Base-by-base conservation (phyloP, 2,329 filamentous ascomycete genomes). In the Aspergillus pseudoviridinutans region DNA sequence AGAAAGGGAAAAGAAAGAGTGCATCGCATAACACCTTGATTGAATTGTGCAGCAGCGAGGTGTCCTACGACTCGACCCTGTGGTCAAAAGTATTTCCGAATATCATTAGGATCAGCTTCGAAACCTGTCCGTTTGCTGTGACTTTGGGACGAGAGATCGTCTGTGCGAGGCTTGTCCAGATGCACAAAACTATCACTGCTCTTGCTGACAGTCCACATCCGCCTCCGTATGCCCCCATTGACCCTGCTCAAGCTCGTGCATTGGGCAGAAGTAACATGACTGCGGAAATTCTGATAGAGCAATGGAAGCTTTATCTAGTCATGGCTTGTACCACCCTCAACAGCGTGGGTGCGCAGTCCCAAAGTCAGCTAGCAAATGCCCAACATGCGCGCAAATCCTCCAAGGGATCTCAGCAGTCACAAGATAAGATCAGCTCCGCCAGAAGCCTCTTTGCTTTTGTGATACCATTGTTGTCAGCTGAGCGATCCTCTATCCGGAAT, bases 71-170 rank as follows among this genome's bases (percentile, higher is more conserved):
- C 71, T 88, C 91, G 2, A 96, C 92, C 0, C 78, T 99, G 12
- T 99, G 94, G 94, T 95, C 94, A 77, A 99, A 97, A 70, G 88
- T 97, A 20, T 99, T 99, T 68, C 95, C 94, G 3, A 97, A 97
- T 68, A 82, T 99, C 32, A 90, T 99, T 56, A 86, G 91, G 10
- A 88, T 96, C 64, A 91, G 92, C 58, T 95, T 91, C 68, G 91
- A 97, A 64, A 89, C 89, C 58, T 99, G 93, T 66, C 90, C 91
- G 0, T 92, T 96, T 66, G 92, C 93, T 2, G 90, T 97, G 35
- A 92, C 91, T 0, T 85, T 97, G 50, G 92, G 91, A 27, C 85
- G 95, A 58, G 93, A 97, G 68, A 85, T 97, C 57, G 90, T 99
- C 47, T 97, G 93, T 75, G 92, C 93, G 62, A 86, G 94, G 57